phyloP scores from a whole-genome alignment of 768 basidiomycete species.

The Hemileccinum rubropunctum region DNA sequence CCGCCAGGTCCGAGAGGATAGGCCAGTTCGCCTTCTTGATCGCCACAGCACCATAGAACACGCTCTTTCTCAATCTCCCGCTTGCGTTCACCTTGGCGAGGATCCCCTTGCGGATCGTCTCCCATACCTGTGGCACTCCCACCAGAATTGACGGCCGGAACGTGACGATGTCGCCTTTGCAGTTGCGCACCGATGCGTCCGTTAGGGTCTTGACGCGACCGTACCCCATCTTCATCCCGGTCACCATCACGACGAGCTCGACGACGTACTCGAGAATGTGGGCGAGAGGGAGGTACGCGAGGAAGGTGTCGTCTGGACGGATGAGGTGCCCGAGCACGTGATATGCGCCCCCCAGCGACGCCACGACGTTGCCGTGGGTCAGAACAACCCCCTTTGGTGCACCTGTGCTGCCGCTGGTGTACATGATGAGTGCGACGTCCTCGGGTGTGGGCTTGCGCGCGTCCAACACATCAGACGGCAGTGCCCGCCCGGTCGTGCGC shows the following conservation, averaged over 20 bases:
- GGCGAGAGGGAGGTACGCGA: constrained; percentile 91
- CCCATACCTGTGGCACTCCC: constrained; percentile 97
- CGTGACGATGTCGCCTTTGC: constrained; percentile 80
- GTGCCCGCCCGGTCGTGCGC: constrained; percentile 57
- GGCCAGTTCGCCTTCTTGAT: constrained; percentile 75
- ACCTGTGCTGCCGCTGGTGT: constrained; percentile 89
- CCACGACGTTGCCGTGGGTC: constrained; percentile 81
- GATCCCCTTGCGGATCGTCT: constrained; percentile 95
- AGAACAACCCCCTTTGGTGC: constrained; percentile 93
- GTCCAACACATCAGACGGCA: constrained; percentile 51
- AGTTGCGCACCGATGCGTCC: constrained; percentile 86
- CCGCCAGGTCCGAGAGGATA: constrained; percentile 62
- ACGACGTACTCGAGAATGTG: constrained; percentile 97
- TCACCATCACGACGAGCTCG: constrained; percentile 66
- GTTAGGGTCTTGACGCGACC: constrained; percentile 96
- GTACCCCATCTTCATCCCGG: constrained; percentile 83
- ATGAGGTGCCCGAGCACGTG: constrained; percentile 61
- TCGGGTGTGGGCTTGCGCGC: constrained; percentile 46
- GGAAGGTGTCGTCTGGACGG: constrained; percentile 39
- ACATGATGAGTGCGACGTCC: constrained; percentile 70
- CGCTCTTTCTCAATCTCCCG: constrained; percentile 61
- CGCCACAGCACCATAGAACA: constrained; percentile 78
- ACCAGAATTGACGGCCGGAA: constrained; percentile 89
- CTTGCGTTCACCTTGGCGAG: constrained; percentile 70
- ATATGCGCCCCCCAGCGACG: constrained; percentile 82